A percentile compares a stretch with the other conserved stretches of the same genome.
Conservation (phyloP, 257 asterid species). For the Solanum infundibuliforme region DNA sequence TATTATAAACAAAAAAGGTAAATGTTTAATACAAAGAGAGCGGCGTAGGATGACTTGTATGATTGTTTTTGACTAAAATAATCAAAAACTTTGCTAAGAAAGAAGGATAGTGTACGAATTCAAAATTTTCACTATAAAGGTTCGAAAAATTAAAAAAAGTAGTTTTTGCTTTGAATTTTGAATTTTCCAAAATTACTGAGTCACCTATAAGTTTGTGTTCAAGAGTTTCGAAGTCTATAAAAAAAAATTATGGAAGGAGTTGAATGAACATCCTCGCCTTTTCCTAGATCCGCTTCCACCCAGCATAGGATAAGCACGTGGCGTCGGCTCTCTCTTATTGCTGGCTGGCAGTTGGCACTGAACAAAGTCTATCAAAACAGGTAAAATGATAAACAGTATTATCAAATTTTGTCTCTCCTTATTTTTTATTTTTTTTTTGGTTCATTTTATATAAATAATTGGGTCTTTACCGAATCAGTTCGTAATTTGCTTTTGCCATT, state of each 20-base stretch:
- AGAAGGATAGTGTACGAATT: neutral
- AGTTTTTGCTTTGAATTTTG: too few species aligned
- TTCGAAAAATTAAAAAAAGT: too few species aligned
- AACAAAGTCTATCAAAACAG: neutral
- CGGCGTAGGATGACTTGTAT: conserved; percentile 24
- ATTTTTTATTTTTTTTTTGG: neutral
- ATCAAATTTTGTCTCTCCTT: neutral
- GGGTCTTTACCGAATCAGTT: neutral
- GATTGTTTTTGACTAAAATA: conserved; percentile 24
- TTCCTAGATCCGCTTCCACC: too few species aligned
- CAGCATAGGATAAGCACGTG: conserved; percentile 54
- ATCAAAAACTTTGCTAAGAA: conserved; percentile 13
- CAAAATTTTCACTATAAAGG: too few species aligned
- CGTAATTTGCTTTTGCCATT: neutral
- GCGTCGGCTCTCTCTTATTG: conserved; percentile 47
- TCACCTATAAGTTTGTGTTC: too few species aligned
- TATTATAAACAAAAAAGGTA: neutral
- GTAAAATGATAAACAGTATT: neutral
- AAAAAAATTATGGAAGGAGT: too few species aligned
- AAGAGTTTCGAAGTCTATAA: too few species aligned
- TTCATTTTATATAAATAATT: neutral
- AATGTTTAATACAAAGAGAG: conserved; percentile 9
- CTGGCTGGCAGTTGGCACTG: conserved; percentile 39
- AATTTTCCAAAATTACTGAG: too few species aligned
- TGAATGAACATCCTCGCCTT: neutral